Evolutionary conservation across 192 early-diverging fungal species (phyloP), one percentile per base, ranked within the genome.

Genomic region (Nowakowskiella sp.): DNA sequence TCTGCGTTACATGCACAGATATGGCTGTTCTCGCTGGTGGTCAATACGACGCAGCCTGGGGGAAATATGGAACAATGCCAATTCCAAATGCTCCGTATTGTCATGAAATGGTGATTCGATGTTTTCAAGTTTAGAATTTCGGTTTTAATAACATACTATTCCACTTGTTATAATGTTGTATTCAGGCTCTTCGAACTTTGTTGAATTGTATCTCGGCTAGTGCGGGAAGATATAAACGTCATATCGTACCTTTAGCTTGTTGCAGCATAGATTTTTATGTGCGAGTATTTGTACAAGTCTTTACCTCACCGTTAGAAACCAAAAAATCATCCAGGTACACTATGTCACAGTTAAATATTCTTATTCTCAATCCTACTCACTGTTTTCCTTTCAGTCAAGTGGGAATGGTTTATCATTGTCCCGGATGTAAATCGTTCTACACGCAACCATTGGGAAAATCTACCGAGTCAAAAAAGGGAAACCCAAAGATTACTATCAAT

Each of bases 1-100:
- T 99, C 26, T 96, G 93, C 61, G 84, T 99, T 4, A 99, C 96
- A 1, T 99, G 94, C 70, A 99, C 96, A 1, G 96, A 99, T 79
- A 70, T 97, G 69, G 92, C 90, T 4, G 78, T 94, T 16, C 76
- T 99, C 10, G 89, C 92, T 56, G 91, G 92, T 44, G 84, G 65
- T 66, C 72, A 99, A 80, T 68, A 87, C 74, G 47, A 94, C 85
- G 68, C 53, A 31, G 86, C 86, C 60, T 99, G 78, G 71, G 82
- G 81, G n/a, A 96, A 97, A 61, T 99, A 99, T 58, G 94, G 92
- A 6, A 88, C 85, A 45, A 90, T 87, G 63, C 85, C 90, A 19
- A 69, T 93, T 47, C 77, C 80, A 26, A 92, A 87, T 44, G 74
- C 84, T 10, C 85, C 86, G 29, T 95, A 85, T 66, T 87, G 85